phyloP scores from a whole-genome alignment of 163 green algal species.

The Volvox carteri region DNA sequence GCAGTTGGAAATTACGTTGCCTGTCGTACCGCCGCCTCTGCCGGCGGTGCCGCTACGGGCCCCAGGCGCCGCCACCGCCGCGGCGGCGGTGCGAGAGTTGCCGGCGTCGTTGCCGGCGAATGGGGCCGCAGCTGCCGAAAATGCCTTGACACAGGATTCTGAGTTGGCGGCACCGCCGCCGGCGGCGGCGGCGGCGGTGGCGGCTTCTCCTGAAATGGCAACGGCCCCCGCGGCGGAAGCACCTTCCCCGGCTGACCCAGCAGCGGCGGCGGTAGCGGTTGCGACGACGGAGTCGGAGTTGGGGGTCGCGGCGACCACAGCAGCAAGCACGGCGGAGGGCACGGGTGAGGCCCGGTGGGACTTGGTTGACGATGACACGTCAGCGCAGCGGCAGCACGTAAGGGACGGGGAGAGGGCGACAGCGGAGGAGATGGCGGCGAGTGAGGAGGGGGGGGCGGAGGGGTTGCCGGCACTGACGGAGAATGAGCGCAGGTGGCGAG shows the following conservation, averaged over 20 bases:
- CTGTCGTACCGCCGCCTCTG: slow-evolving; percentile 61
- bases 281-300: not conserved
- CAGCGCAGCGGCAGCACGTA: not conserved
- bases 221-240: not conserved
- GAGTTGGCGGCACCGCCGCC: not conserved
- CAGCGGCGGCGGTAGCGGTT: not conserved
- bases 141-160: not conserved
- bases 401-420: not conserved
- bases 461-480: slow-evolving; percentile 22
- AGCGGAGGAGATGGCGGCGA: not conserved
- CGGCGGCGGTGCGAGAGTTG: slow-evolving; percentile 4
- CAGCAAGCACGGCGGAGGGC: too few species aligned
- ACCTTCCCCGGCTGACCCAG: not conserved
- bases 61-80: not conserved
- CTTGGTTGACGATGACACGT: too few species aligned
- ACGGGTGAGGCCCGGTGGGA: too few species aligned
- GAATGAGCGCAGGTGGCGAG: slow-evolving; percentile 54
- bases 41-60: not conserved
- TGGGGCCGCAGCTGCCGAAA: not conserved
- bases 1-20: slow-evolving; percentile 73
- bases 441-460: not conserved
- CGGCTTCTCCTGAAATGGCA: not conserved
- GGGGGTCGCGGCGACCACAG: not conserved
- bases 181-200: not conserved
- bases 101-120: not conserved